A percentile compares a stretch with the other conserved stretches of the same genome.
phyloP scores from a whole-genome alignment of 2,329 filamentous ascomycete species.

The Alternaria alternata region DNA sequence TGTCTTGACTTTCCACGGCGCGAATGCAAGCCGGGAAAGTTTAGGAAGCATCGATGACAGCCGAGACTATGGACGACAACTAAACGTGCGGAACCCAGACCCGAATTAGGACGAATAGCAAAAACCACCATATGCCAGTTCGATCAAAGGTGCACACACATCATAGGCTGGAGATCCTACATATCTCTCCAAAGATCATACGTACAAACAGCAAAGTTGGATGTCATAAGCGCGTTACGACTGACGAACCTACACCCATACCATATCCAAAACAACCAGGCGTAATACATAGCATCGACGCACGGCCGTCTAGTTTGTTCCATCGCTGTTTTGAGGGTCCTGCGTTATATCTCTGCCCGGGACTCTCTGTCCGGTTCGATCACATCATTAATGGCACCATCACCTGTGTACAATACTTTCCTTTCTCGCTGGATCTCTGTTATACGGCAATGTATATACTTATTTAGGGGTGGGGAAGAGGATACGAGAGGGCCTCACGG shows the following conservation, averaged over 20 bases:
- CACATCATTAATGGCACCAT: constrained; percentile 27
- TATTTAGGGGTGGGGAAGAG: constrained; percentile 5
- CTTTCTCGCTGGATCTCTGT: constrained; percentile 21
- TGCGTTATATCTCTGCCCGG: not conserved
- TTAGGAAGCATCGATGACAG: constrained; percentile 58
- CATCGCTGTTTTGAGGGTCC: not conserved
- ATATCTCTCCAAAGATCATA: constrained; percentile 7
- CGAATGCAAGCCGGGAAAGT: constrained; percentile 56
- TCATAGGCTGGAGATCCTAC: constrained; percentile 5
- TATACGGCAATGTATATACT: constrained; percentile 41
- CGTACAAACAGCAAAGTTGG: constrained; percentile 23
- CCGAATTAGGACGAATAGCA: constrained; percentile 14
- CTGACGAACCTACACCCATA: constrained; percentile 34
- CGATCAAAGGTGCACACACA: not conserved
- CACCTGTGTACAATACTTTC: constrained; percentile 32
- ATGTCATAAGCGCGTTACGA: constrained; percentile 35
- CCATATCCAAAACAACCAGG: constrained; percentile 20
- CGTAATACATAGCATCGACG: constrained; percentile 33
- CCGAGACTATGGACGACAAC: constrained; percentile 57
- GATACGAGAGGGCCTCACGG: constrained; percentile 6
- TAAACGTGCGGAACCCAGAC: constrained; percentile 55
- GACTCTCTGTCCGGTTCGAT: constrained; percentile 13
- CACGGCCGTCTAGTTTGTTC: constrained; percentile 25
- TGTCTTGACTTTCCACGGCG: constrained; percentile 54
- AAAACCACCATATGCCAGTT: not conserved